A percentile compares a stretch with the other conserved stretches of the same genome.
Conservation (phyloP, 768 basidiomycete species). For the Phylloporus arenicola region DNA sequence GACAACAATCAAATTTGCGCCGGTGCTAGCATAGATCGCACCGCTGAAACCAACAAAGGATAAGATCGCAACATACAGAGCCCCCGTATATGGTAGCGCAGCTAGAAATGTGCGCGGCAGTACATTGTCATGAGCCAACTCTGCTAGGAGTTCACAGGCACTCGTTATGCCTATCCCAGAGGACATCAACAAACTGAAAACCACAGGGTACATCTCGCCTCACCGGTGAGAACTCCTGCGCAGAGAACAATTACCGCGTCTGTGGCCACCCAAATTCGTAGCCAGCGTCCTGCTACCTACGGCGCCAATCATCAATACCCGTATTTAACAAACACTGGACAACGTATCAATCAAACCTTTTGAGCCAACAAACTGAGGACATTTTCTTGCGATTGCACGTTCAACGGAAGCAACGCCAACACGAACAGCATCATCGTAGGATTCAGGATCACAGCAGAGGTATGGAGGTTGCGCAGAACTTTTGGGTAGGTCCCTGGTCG, state of each 20-base stretch:
- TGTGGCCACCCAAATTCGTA: constrained; percentile 55
- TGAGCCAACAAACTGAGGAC: constrained; percentile 62
- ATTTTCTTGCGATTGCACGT: constrained; percentile 48
- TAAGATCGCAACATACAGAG: constrained; percentile 48
- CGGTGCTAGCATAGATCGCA: constrained; percentile 54
- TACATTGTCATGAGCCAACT: constrained; percentile 55
- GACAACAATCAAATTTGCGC: constrained; percentile 45
- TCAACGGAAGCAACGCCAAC: constrained; percentile 52
- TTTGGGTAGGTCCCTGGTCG: constrained; percentile 49
- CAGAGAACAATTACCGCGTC: constrained; percentile 71
- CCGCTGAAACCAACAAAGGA: constrained; percentile 46
- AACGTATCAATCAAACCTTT: constrained; percentile 30
- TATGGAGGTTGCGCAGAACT: constrained; percentile 62
- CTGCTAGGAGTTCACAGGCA: constrained; percentile 53
- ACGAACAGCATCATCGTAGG: constrained; percentile 54
- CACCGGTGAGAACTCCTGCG: constrained; percentile 66
- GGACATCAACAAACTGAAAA: constrained; percentile 1
- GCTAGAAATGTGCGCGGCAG: constrained; percentile 49
- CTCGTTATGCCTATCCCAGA: constrained; percentile 44
- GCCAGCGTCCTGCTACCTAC: constrained; percentile 56
- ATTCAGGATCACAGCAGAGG: constrained; percentile 53
- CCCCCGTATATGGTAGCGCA: constrained; percentile 44
- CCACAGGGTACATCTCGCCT: constrained; percentile 1
- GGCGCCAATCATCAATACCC: not conserved
- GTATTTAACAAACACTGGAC: not conserved